Evolutionary conservation across 768 basidiomycete species (phyloP), one percentile per base, ranked within the genome.

Genomic region (Termitomyces sp.): DNA sequence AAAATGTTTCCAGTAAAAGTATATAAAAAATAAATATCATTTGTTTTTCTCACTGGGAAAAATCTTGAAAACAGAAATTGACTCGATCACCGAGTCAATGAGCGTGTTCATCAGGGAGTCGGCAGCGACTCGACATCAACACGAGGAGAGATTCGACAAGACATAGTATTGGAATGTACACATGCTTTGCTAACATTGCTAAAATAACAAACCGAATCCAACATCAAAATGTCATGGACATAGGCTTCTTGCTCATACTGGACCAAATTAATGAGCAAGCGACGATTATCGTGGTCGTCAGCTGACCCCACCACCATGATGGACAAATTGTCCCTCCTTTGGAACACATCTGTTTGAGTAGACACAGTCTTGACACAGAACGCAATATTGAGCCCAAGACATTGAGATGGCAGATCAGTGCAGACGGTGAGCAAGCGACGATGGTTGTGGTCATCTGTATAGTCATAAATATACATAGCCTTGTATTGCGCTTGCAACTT

Each of bases 361-460:
- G 33, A 6, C 9, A 6, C 32, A 8, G 9, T 6, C 32, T 10
- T 10, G 11, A 35, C 10, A 13, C 11, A 3, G 67, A 32, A 14
- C 40, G 60, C 57, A 76, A 71, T 45, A 55, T 48, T 9, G 65
- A 60, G 8, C 69, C 63, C 13, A 79, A 60, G 20, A 61, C 52
- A 14, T 68, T 58, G 13, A 80, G 65, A 18, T 74, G 69, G 6
- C 67, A 57, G 3, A 76, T 65, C 20, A 81, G 62, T 46, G 63
- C 58, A 3, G 71, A 46, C 1, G 77, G 66, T 10, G 74, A 72
- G 20, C 74, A 71, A 18, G 77, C 60, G 49, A 79, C 61, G 51
- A 78, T 61, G 2, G 80, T 82, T 57, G 67, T 71, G 9, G 74
- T 64, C 35, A 32, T 46, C 56, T 36, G 35, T 36, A 36, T 36